Conservation (phyloP, 1,139 yeast genomes). For the Hanseniaspora sp. region DNA sequence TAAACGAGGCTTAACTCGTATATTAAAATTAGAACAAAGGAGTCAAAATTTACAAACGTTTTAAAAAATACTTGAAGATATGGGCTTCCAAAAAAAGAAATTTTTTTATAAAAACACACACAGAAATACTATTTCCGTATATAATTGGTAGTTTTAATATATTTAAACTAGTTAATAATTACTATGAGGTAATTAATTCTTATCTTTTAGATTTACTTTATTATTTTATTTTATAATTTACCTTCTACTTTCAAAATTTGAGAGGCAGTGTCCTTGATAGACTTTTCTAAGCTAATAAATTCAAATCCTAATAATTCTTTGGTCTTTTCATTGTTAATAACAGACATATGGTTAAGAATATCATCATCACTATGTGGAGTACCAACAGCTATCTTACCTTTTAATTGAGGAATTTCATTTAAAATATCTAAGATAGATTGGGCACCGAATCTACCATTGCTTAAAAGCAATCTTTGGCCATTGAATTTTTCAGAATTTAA, state of each 20-base stretch:
- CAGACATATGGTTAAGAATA: not conserved
- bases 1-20: not conserved
- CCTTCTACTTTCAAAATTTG: conserved; percentile 13
- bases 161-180: too few relatives aligned
- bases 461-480: conserved; percentile 8
- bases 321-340: conserved; percentile 5
- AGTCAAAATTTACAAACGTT: too few relatives aligned
- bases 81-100: too few relatives aligned
- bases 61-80: too few relatives aligned
- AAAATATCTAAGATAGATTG: conserved; percentile 8
- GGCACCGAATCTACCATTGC: not conserved
- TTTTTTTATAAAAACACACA: too few relatives aligned
- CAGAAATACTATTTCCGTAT: too few relatives aligned
- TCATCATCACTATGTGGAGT: conserved; percentile 13
- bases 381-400: conserved; percentile 14
- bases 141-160: too few relatives aligned
- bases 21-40: too few relatives aligned
- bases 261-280: conserved; percentile 11
- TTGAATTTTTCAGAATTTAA: conserved; percentile 8
- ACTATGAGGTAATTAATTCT: too few relatives aligned
- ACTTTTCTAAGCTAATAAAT: not conserved
- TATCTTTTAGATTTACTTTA: not conserved
- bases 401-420: conserved; percentile 7
- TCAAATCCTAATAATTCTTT: conserved; percentile 13
- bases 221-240: conserved; percentile 2